Conservation (phyloP, 148 eudicot species). For the Nepenthes mirabilis region DNA sequence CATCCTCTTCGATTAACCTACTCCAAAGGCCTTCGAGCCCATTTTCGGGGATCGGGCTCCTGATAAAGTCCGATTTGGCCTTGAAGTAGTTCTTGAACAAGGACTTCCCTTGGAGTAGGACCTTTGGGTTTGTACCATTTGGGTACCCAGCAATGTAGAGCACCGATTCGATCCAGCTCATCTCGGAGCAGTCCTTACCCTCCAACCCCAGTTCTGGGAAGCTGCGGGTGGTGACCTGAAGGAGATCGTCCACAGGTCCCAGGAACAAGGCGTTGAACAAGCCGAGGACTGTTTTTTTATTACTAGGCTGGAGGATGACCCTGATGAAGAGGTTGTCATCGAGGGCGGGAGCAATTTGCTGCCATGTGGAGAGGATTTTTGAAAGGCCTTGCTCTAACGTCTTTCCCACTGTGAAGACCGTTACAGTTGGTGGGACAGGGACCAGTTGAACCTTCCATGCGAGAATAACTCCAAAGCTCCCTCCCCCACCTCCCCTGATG, state of each 20-base stretch:
- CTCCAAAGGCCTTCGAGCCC: constrained; percentile 6
- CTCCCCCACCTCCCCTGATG: constrained; percentile 4
- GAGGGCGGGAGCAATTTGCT: not conserved
- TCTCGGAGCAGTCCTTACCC: not conserved
- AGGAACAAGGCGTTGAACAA: not conserved
- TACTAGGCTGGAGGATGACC: not conserved
- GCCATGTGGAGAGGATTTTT: constrained; percentile 2
- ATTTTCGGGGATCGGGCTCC: not conserved
- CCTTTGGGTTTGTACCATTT: not conserved
- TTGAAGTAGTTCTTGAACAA: not conserved
- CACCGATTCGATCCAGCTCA: constrained; percentile 4
- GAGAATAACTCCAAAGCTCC: constrained; percentile 1
- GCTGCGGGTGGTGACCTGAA: not conserved
- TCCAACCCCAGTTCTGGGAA: constrained; percentile 2
- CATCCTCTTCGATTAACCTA: not conserved
- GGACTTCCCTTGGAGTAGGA: not conserved
- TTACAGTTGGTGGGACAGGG: constrained; percentile 3
- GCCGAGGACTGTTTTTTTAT: not conserved
- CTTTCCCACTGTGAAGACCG: not conserved
- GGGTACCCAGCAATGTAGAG: not conserved
- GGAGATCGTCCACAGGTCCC: not conserved
- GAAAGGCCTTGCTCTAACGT: not conserved
- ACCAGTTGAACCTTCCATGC: constrained; percentile 1
- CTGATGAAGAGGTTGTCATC: constrained; percentile 6
- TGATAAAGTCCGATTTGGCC: constrained; percentile 4